Evolutionary conservation across 495 filamentous ascomycete species (phyloP), one percentile per base, ranked within the genome.

Genomic region (Trichocladium uniseriatum): DNA sequence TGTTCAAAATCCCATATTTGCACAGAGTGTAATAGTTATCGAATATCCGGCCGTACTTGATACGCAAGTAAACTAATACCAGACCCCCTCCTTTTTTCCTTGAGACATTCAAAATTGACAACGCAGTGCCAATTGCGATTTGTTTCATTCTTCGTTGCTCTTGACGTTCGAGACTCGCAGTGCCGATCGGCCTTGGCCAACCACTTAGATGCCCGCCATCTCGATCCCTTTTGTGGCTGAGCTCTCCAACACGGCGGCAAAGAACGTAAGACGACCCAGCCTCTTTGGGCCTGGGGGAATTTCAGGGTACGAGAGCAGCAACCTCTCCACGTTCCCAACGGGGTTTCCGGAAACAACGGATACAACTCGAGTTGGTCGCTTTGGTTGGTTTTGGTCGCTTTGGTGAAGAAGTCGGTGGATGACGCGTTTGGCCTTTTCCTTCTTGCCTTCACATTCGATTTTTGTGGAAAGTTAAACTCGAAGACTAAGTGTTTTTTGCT

Each of bases 211-310:
- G 19, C 32, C 20, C 16, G 52, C 34, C 40, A 28, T 39, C 15
- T 49, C 10, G 41, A 40, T 45, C 52, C 45, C 35, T 28, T 44
- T 39, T 54, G 52, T 54, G 52, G 52, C 52, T 54, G 52, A 54
- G 52, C 46, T 37, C 37, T 40, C 24, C 35, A 54, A 45, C 35
- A 44, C 40, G 22, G 52, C 52, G 45, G 45, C 51, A 54, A 54
- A n/a, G 38, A n/a, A 34, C 27, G 46, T 36, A 48, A 27, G 24
- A 4, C 37, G 14, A n/a, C 31, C 19, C 22, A 20, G 9, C 38
- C 2, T 29, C 24, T 43, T 15, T 10, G 16, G 9, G 38, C 7
- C 14, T 44, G 24, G 42, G 42, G 32, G 43, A 38, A 35, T 27
- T 38, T 36, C 43, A 38, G 34, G 43, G 32, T 22, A 16, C 19